Conservation (phyloP, 768 basidiomycete species). For the Hericium rajendrae region DNA sequence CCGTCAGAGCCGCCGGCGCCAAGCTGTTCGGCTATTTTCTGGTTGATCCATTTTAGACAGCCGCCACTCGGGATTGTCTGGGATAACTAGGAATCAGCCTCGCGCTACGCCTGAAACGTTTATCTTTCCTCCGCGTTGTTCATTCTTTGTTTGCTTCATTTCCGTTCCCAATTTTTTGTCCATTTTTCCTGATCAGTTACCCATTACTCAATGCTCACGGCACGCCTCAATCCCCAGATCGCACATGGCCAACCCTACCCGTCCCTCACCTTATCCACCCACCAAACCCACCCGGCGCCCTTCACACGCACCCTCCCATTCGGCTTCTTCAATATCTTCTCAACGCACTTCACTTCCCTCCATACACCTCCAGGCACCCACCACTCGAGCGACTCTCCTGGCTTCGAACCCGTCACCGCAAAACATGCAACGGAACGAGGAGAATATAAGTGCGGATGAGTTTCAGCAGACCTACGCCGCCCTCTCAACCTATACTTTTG, state of each 20-base stretch:
- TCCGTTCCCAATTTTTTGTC: background rate
- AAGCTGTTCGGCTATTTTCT: background rate
- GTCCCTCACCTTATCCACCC: constrained; percentile 12
- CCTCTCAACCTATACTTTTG: constrained; percentile 35
- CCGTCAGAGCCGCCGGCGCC: background rate
- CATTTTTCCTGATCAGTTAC: background rate
- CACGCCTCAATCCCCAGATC: background rate
- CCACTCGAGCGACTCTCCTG: constrained; percentile 10
- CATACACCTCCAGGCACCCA: constrained; percentile 17
- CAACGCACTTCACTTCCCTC: constrained; percentile 21
- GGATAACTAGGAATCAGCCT: background rate
- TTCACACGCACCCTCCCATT: constrained; percentile 10
- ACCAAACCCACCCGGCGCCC: constrained; percentile 14
- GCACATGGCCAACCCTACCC: background rate
- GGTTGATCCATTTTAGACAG: background rate
- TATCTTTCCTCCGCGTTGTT: background rate
- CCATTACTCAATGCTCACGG: background rate
- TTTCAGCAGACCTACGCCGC: constrained; percentile 25
- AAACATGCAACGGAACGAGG: constrained; percentile 14
- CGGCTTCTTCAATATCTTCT: constrained; percentile 17
- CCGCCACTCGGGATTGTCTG: background rate
- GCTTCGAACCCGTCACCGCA: constrained; percentile 6
- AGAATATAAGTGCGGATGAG: constrained; percentile 12
- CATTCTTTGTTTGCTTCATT: background rate
- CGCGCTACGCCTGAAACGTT: background rate